Percentiles rank a stretch among this genome's conserved stretches.
phyloP scores from a whole-genome alignment of 2,329 filamentous ascomycete genomes.

The Coniochaeta hoffmannii region DNA sequence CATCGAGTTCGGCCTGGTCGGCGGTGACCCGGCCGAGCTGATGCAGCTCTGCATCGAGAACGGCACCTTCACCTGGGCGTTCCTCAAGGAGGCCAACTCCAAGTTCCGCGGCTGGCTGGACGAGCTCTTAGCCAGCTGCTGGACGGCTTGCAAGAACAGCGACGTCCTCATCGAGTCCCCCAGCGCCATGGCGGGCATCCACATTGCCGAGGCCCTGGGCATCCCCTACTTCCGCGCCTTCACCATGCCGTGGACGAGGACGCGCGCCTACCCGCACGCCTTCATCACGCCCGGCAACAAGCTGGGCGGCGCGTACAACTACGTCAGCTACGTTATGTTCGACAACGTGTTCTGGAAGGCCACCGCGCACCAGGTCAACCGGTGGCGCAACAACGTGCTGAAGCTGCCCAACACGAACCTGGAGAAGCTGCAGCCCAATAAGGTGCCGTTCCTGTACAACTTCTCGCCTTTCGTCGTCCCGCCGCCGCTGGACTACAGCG shows the following conservation, averaged over 20 bases:
- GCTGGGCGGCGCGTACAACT: conserved; percentile 93
- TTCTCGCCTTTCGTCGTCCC: conserved; percentile 92
- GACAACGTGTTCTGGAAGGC: conserved; percentile 96
- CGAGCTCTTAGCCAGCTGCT: conserved; percentile 74
- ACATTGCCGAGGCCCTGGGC: conserved; percentile 86
- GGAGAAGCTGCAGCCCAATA: conserved; percentile 90
- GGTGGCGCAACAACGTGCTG: conserved; percentile 79
- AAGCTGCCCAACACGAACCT: conserved; percentile 73
- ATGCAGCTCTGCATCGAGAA: conserved; percentile 97
- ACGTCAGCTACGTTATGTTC: conserved; percentile 91
- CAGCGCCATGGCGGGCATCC: conserved; percentile 94
- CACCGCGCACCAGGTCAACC: conserved; percentile 84
- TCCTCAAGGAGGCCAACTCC: conserved; percentile 76
- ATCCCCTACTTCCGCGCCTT: conserved; percentile 98
- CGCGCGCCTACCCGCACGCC: conserved; percentile 89
- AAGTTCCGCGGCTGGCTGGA: conserved; percentile 96
- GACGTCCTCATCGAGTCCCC: conserved; percentile 93
- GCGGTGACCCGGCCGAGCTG: conserved; percentile 85
- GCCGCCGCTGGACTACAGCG: conserved; percentile 88
- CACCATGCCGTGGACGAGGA: conserved; percentile 98
- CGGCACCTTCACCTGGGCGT: conserved; percentile 91
- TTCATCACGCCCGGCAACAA: conserved; percentile 91
- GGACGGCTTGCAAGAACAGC: conserved; percentile 73
- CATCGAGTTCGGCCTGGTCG: conserved; percentile 84
- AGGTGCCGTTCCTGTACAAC: conserved; percentile 97